A percentile compares a stretch with the other conserved stretches of the same genome.
phyloP scores from a whole-genome alignment of 2,329 filamentous ascomycete species.

The Nothophaeocryptopus gaeumannii region DNA sequence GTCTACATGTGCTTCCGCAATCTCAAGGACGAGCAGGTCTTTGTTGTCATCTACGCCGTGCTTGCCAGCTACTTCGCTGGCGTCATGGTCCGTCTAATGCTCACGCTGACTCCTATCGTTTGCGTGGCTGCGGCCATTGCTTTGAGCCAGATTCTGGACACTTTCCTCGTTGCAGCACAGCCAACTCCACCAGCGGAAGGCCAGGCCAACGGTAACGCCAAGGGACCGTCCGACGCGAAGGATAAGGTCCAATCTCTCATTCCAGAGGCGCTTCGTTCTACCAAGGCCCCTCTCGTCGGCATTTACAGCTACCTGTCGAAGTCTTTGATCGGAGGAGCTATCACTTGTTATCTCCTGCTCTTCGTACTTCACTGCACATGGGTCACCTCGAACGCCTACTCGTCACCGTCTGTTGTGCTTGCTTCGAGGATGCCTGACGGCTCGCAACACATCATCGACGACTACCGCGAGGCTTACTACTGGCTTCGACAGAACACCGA shows the following conservation, averaged over 20 bases:
- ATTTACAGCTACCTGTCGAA: conserved; percentile 82
- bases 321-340: conserved; percentile 66
- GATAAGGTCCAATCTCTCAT: conserved; percentile 57
- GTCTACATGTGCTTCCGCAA: conserved; percentile 97
- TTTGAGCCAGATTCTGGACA: conserved; percentile 82
- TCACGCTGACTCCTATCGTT: conserved; percentile 92
- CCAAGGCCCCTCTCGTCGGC: conserved; percentile 71
- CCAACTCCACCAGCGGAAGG: conserved; percentile 48
- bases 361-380: conserved; percentile 98
- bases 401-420: conserved; percentile 92
- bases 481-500: conserved; percentile 98
- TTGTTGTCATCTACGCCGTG: conserved; percentile 94
- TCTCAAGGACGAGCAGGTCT: conserved; percentile 93
- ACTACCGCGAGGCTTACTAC: conserved; percentile 98
- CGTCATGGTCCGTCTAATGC: conserved; percentile 99
- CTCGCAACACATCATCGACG: conserved; percentile 96
- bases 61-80: conserved; percentile 97
- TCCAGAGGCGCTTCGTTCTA: conserved; percentile 63
- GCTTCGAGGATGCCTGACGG: conserved; percentile 91
- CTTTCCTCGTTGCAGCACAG: conserved; percentile 67
- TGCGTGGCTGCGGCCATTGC: conserved; percentile 91
- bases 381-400: conserved; percentile 99
- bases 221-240: conserved; percentile 42
- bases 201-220: conserved; percentile 42
- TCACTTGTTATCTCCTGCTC: conserved; percentile 78